Base-by-base conservation (phyloP, 2,329 filamentous ascomycete genomes). In the Pyrenochaeta sp. region DNA sequence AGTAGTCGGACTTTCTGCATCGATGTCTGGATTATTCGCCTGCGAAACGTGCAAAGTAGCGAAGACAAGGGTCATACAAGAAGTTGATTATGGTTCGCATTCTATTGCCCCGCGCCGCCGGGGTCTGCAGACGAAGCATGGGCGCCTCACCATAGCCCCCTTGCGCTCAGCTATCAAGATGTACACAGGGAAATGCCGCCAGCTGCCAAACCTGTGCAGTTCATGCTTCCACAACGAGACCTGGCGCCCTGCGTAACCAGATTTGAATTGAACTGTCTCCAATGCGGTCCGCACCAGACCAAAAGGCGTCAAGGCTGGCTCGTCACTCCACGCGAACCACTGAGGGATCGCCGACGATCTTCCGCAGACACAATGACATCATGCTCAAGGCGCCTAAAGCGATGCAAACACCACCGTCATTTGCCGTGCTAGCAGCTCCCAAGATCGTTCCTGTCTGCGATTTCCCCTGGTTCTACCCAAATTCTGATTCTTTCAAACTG, bases 361-460 rank as follows among this genome's bases (percentile, higher is more conserved):
- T 45, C 39, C 32, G 38, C 36, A 48, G 30, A 35, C 36, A 18
- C 32, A 32, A 59, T 67, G 63, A 67, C 60, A 59, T 68, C 65
- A 68, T 62, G 42, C 18, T 34, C 18, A 10, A 36, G 37, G 23
- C 36, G 32, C 24, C 27, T 19, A 38, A 17, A 30, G 19, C 23
- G 40, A 36, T 41, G 51, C 48, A 43, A 42, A 48, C 49, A 43
- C 47, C 53, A 58, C 61, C 55, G 56, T 59, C 48, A 62, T 60
- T 51, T 57, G 53, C 56, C 43, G 58, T 61, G 55, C 37, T 41
- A 42, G n/a, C 35, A 36, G 21, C 32, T 20, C 34, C 41, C 19
- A 22, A 13, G 41, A 34, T 31, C 34, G 35, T 28, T 32, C 41
- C 41, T 46, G 26, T 35, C 35, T 32, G 31, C 37, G 21, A 17